These are phyloP conservation scores for Carex arenaria DNA, from an alignment of 202 grass and related monocot species.

Conservation along the genomic window DNA sequence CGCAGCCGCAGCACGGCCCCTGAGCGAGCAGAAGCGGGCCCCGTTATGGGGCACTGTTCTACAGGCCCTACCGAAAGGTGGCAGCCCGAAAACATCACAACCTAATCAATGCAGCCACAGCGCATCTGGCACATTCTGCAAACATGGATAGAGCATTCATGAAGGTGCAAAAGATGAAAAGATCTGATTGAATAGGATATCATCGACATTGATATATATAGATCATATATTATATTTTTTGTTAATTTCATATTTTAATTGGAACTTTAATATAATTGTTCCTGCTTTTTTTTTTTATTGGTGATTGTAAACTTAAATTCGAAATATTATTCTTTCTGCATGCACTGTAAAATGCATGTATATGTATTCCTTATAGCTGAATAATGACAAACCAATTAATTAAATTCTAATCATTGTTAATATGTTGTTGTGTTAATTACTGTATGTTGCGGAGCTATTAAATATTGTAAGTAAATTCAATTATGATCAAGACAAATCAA, in stretches of 20 bases:
- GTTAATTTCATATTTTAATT: neutral
- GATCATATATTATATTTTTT: neutral
- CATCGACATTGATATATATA: no score
- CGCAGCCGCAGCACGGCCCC: neutral
- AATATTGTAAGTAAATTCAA: neutral
- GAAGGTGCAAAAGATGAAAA: neutral
- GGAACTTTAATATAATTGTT: neutral
- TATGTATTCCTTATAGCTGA: no score
- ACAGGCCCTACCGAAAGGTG: neutral
- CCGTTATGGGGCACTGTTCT: neutral
- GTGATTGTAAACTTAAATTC: neutral
- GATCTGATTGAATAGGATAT: neutral
- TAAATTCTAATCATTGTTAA: no score
- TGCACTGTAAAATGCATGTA: neutral
- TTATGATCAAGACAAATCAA: neutral
- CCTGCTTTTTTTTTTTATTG: neutral
- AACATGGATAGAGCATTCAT: neutral
- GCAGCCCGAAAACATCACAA: neutral
- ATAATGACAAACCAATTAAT: no score
- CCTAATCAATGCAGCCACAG: neutral
- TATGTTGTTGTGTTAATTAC: neutral
- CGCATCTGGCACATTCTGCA: neutral
- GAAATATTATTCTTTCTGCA: neutral
- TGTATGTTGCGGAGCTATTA: neutral
- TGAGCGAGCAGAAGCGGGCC: neutral